These are phyloP conservation scores for Neofusicoccum laricinum DNA, from an alignment of 2,329 filamentous ascomycete genomes.

Conservation along the genomic window DNA sequence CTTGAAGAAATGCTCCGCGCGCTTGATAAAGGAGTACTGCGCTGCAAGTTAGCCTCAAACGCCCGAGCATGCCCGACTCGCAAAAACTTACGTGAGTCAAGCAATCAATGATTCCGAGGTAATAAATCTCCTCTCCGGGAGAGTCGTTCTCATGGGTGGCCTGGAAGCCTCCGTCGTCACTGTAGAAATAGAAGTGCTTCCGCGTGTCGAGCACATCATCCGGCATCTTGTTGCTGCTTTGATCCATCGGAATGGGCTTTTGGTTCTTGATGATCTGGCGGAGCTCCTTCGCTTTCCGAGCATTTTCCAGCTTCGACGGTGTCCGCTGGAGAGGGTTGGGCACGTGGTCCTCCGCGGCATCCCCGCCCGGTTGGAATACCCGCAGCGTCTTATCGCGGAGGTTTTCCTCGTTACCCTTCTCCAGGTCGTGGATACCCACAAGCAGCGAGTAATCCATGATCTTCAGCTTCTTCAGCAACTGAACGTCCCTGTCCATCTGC, in stretches of 20 bases:
- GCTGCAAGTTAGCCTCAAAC: conserved; percentile 25
- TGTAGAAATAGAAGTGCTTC: conserved; percentile 81
- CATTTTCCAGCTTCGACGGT: conserved; percentile 88
- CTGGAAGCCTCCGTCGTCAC: conserved; percentile 87
- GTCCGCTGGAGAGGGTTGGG: conserved; percentile 77
- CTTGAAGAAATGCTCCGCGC: conserved; percentile 96
- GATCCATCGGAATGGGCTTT: conserved; percentile 87
- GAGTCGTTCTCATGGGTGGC: conserved; percentile 88
- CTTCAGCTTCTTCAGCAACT: conserved; percentile 78
- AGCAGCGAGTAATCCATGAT: conserved; percentile 99
- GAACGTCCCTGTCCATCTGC: conserved; percentile 84
- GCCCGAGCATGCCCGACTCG: neutral
- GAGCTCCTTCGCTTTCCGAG: conserved; percentile 84
- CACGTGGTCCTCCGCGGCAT: conserved; percentile 48
- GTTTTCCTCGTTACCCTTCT: conserved; percentile 92
- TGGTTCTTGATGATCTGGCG: conserved; percentile 90
- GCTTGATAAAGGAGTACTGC: conserved; percentile 91
- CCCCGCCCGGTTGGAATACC: conserved; percentile 88
- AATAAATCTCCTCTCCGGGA: conserved; percentile 90
- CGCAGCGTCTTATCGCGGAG: conserved; percentile 84
- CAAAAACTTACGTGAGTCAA: conserved; percentile 78
- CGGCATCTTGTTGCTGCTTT: conserved; percentile 81
- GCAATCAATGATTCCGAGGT: conserved; percentile 97
- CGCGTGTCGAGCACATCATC: conserved; percentile 69
- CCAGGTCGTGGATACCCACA: conserved; percentile 88